Evolutionary conservation across 1,284 basidiomycete species (phyloP).

Genomic region (Apiotrichum sp.): DNA sequence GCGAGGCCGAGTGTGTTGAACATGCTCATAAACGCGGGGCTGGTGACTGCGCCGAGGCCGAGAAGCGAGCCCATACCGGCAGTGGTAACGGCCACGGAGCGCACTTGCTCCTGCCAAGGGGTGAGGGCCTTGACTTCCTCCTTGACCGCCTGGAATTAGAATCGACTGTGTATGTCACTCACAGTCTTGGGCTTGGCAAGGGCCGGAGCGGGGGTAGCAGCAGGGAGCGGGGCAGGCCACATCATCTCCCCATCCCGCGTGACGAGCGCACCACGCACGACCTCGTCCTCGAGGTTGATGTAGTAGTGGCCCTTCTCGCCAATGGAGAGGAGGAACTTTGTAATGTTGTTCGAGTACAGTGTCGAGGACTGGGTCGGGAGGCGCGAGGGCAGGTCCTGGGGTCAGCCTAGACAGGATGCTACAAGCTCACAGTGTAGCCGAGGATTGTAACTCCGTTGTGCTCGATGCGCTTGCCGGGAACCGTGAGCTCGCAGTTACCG

Average conservation of each 20-base stretch:
- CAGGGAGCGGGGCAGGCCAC: conserved; percentile 50
- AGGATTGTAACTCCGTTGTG: conserved; percentile 71
- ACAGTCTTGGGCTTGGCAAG: conserved; percentile 43
- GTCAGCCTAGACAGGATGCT: background rate
- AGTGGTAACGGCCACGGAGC: conserved; percentile 65
- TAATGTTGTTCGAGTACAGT: conserved; percentile 81
- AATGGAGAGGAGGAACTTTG: conserved; percentile 75
- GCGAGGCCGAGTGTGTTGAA: conserved; percentile 69
- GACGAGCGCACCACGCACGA: conserved; percentile 70
- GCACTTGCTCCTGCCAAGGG: conserved; percentile 70
- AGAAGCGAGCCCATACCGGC: conserved; percentile 65
- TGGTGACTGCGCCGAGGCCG: conserved; percentile 68
- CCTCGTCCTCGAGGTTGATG: conserved; percentile 71
- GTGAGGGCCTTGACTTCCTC: conserved; percentile 53
- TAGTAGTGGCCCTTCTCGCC: conserved; percentile 59
- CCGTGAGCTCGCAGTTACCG: conserved; percentile 73
- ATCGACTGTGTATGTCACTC: background rate
- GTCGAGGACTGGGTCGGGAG: conserved; percentile 79
- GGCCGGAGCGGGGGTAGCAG: conserved; percentile 50
- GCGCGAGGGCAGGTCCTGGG: conserved; percentile 72
- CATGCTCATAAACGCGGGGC: conserved; percentile 72
- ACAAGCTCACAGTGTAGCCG: conserved; percentile 49
- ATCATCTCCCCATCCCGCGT: conserved; percentile 62
- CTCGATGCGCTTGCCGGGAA: conserved; percentile 58
- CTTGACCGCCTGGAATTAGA: conserved; percentile 43